Evolutionary conservation across 2,329 filamentous ascomycete genomes (phyloP), one percentile per base, ranked within the genome.

Genomic region (Diaporthe vexans): DNA sequence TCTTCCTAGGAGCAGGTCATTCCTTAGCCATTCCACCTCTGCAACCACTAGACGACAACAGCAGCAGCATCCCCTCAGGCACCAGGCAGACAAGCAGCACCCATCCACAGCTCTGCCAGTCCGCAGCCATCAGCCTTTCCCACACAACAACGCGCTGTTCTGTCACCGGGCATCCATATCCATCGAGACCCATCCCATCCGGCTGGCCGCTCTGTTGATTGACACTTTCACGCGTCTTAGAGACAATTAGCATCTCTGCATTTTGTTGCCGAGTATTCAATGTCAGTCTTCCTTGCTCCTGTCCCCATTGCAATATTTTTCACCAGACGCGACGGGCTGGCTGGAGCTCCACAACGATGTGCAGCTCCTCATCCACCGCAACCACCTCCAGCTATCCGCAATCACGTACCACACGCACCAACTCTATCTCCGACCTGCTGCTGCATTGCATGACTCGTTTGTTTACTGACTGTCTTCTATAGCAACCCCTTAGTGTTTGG

Each of bases 401-500:
- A 69, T 63, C 48, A 58, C 40, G 24, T 43, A 33, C 37, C 51
- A 76, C 57, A 56, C 65, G 26, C 68, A 43, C 54, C 37, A 35
- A 13, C 48, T 51, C 68, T 33, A 37, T 37, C 59, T 19, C 59
- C 29, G 35, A 21, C 51, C 69, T 54, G 51, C 57, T 76, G 61
- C 58, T 61, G 63, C 59, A 65, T 29, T 65, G 33, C 58, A 57
- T 58, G 68, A 67, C 63, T 69, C 70, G 51, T 33, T 61, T 43
- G 24, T 40, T 21, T 68, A 69, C 54, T 72, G 46, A 74, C 37
- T 21, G 7, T 72, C 37, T 29, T 58, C n/a, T 65, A 26, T 69
- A 74, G 72, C 72, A 74, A 51, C 68, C 71, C 48, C 56, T 61
- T 61, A 72, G 68, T 70, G 48, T 70, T 74, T 72, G 69, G 74